Conservation (phyloP, 1,284 basidiomycete genomes). For the Inonotus obliquus region DNA sequence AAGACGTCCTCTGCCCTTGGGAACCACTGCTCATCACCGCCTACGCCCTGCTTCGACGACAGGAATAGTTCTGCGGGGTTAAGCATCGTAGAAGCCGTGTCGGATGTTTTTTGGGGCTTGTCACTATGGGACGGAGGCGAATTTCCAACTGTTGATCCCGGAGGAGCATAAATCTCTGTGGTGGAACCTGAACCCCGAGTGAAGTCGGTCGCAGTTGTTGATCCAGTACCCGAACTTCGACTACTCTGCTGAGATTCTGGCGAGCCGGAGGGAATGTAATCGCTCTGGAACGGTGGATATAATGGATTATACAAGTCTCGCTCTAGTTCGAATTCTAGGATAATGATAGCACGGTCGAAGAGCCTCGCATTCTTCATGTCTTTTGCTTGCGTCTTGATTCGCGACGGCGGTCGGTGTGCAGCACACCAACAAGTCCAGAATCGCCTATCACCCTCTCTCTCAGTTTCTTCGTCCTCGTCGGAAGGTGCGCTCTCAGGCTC, state of each 20-base stretch:
- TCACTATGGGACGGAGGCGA: neutral
- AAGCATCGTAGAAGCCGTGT: neutral
- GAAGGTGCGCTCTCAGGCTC: conserved; percentile 49
- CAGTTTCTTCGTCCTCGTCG: conserved; percentile 30
- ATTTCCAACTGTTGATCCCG: neutral
- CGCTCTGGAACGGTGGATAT: conserved; percentile 39
- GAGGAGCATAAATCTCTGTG: conserved; percentile 9
- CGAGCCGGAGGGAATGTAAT: conserved; percentile 21
- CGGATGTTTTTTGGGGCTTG: neutral
- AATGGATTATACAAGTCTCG: conserved; percentile 71
- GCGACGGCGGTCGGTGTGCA: conserved; percentile 54
- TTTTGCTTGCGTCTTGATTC: conserved; percentile 11
- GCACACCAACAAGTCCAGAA: conserved; percentile 88
- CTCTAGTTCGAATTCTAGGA: conserved; percentile 85
- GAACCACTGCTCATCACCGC: conserved; percentile 41
- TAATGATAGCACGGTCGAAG: conserved; percentile 37
- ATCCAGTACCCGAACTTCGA: conserved; percentile 12
- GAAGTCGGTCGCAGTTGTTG: conserved; percentile 17
- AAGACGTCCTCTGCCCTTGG: conserved; percentile 59
- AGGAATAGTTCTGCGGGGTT: conserved; percentile 19
- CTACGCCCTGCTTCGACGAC: conserved; percentile 24
- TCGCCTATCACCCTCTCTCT: conserved; percentile 36
- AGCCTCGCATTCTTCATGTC: conserved; percentile 9
- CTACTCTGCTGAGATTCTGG: conserved; percentile 23
- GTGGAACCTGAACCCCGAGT: conserved; percentile 11